Base-by-base conservation (phyloP, 2,329 filamentous ascomycete species). In the Trichoderma koningiopsis region DNA sequence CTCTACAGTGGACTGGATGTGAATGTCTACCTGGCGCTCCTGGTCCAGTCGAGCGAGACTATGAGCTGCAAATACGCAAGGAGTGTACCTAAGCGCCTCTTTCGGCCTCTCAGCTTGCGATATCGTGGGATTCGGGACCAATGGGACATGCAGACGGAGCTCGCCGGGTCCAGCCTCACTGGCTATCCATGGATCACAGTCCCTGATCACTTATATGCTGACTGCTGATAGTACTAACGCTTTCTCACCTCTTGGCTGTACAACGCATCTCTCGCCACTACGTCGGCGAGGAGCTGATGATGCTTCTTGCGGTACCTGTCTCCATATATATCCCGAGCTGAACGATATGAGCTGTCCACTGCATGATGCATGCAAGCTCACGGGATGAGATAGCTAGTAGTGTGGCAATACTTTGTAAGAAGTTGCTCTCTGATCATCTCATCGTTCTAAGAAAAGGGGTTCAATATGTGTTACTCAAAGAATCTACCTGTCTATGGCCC, bases 301-400 rank as follows among this genome's bases (percentile, higher is more conserved):
- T 58, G 5, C 47, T 49, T 2, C 22, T 49, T 22, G n/a, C 24
- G 11, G 47, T 49, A 49, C 31, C n/a, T 8, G 49, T 64, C 16
- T 52, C 33, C 55, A 24, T 35, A 64, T 64, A 64, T 59, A 22
- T 31, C 57, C 40, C 33, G 37, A 24, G 14, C 19, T 6, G 33
- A 55, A 16, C 14, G n/a, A 56, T 56, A 24, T 64, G 49, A 64
- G 61, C 35, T 64, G 49, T 64, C 61, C 40, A 33, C 22, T 64
- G 49, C 61, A 53, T 63, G 22, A 55, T 63, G 47, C 60, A 24
- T 29, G 31, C 60, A 35, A n/a, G 31, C n/a, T 63, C 22, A 37
- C 14, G 29, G 11, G 14, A 22, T 7, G 35, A 16, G 37, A 8
- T 8, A 1, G 19, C 8, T 43, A n/a, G 57, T 5, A 29, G 3